Conservation (phyloP, 352 stramenopile genomes). For the Globisporangium parvum region DNA sequence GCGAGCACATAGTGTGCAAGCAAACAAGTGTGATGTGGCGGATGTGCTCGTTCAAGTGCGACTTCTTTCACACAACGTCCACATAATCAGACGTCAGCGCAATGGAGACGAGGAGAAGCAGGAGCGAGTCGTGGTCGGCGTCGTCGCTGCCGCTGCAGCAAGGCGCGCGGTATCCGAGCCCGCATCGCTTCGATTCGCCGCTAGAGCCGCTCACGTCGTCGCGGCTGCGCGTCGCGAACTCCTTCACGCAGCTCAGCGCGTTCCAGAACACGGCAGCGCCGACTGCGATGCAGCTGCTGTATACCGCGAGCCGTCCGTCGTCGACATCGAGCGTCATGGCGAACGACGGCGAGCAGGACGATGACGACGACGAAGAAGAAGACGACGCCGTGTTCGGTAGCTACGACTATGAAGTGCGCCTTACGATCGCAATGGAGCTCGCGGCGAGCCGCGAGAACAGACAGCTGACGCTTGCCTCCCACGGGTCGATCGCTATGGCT, state of each 20-base stretch:
- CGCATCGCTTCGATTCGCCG: too few species aligned
- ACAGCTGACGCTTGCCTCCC: neutral
- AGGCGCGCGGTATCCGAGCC: too few species aligned
- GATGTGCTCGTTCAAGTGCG: too few species aligned
- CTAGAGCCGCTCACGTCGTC: neutral
- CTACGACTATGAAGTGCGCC: constrained; percentile 12
- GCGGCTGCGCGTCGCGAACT: constrained; percentile 6
- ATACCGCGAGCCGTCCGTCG: constrained; percentile 9
- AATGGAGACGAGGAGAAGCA: too few species aligned
- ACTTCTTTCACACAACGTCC: too few species aligned
- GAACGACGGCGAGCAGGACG: constrained; percentile 12
- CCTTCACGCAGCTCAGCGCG: constrained; percentile 3
- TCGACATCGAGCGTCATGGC: constrained; percentile 16
- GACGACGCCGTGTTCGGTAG: constrained; percentile 7
- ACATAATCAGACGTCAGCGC: too few species aligned
- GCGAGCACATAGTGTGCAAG: too few species aligned
- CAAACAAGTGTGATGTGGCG: too few species aligned
- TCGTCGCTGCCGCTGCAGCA: too few species aligned
- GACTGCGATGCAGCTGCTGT: constrained; percentile 4
- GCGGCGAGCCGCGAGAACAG: too few species aligned
- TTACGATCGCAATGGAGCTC: too few species aligned
- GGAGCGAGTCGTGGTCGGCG: too few species aligned
- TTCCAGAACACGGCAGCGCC: constrained; percentile 1
- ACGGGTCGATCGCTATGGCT: neutral
- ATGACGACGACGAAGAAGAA: constrained; percentile 8